Evolutionary conservation across 2,329 filamentous ascomycete genomes (phyloP).

Genomic region (Fusarium zealandicum): DNA sequence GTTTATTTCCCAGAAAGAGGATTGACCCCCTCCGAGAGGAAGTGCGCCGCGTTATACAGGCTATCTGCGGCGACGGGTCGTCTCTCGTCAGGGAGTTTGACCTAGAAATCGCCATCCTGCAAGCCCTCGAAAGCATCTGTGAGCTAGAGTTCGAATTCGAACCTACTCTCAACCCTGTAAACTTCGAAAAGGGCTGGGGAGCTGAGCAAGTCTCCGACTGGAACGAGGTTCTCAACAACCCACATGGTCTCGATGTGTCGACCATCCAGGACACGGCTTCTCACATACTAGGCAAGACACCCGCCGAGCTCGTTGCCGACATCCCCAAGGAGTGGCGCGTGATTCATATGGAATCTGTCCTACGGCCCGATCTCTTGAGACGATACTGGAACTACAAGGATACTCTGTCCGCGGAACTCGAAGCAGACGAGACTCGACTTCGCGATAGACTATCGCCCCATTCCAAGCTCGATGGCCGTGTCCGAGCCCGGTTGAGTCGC

Average conservation of each 20-base stretch:
- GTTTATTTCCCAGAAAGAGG: not conserved
- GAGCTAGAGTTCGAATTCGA: conserved; percentile 3
- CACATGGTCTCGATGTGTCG: conserved; percentile 25
- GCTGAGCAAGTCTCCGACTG: conserved; percentile 18
- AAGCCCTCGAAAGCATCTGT: conserved; percentile 24
- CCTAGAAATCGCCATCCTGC: conserved; percentile 22
- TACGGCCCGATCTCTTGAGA: conserved; percentile 44
- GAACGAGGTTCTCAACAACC: conserved; percentile 26
- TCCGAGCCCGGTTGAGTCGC: conserved; percentile 4
- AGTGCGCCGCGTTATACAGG: conserved; percentile 18
- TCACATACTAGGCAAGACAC: conserved; percentile 14
- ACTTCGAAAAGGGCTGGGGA: conserved; percentile 15
- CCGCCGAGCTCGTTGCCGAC: conserved; percentile 5
- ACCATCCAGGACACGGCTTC: conserved; percentile 30
- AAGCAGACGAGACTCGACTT: conserved; percentile 1
- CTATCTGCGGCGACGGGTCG: not conserved
- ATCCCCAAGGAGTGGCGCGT: conserved; percentile 38
- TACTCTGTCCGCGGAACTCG: conserved; percentile 39
- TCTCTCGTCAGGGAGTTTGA: not conserved
- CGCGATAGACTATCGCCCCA: conserved; percentile 20
- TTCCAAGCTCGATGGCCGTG: conserved; percentile 14
- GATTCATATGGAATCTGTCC: conserved; percentile 50
- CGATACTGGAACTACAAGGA: conserved; percentile 43
- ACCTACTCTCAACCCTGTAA: not conserved
- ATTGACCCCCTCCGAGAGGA: conserved; percentile 28